These are phyloP conservation scores for Sporothrix schenckii DNA, from an alignment of 2,329 filamentous ascomycete genomes.

Conservation along the genomic window DNA sequence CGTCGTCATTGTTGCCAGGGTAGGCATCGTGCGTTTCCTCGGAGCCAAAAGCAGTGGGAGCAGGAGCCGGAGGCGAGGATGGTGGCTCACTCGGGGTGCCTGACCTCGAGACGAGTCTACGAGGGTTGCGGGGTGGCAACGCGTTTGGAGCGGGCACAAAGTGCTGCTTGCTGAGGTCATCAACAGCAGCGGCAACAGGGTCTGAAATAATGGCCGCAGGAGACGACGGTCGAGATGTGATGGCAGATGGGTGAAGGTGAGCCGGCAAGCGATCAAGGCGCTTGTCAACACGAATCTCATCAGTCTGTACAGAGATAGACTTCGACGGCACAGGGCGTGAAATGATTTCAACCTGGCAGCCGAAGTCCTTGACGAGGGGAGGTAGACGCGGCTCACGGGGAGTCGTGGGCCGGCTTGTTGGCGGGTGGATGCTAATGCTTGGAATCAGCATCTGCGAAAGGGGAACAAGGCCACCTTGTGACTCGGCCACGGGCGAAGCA, in stretches of 20 bases:
- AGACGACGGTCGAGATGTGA: slow-evolving; percentile 64
- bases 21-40: slow-evolving; percentile 65
- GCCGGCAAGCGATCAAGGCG: slow-evolving; percentile 73
- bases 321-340: slow-evolving; percentile 54
- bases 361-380: slow-evolving; percentile 79
- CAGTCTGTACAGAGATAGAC: slow-evolving; percentile 73
- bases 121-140: slow-evolving; percentile 63
- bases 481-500: slow-evolving; percentile 24
- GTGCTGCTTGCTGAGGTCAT: slow-evolving; percentile 46
- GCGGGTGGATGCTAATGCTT: slow-evolving; percentile 88
- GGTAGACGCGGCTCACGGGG: slow-evolving; percentile 74
- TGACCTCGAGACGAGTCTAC: slow-evolving; percentile 54
- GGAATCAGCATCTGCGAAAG: slow-evolving; percentile 62
- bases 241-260: slow-evolving; percentile 77
- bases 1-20: slow-evolving; percentile 79
- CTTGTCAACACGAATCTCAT: slow-evolving; percentile 83
- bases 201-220: slow-evolving; percentile 45
- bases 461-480: slow-evolving; percentile 15
- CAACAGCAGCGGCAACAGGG: slow-evolving; percentile 40
- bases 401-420: slow-evolving; percentile 78
- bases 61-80: slow-evolving; percentile 50
- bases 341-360: slow-evolving; percentile 73
- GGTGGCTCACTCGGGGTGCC: slow-evolving; percentile 52
- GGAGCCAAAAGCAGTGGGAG: slow-evolving; percentile 37
- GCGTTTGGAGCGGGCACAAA: slow-evolving; percentile 58